phyloP scores from a whole-genome alignment of 2,329 filamentous ascomycete genomes.

The Fusarium citri region DNA sequence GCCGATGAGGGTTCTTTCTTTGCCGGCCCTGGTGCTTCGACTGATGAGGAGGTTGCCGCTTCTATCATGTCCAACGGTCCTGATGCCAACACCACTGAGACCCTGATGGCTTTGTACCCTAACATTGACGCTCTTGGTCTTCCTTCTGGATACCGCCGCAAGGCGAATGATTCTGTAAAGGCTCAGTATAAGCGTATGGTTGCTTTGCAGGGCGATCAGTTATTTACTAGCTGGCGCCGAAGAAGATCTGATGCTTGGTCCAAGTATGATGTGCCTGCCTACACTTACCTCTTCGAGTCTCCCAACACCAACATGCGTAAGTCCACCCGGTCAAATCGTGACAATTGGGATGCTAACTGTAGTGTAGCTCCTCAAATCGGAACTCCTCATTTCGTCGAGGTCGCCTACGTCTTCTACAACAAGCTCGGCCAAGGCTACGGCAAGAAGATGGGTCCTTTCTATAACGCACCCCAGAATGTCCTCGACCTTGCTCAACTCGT shows the following conservation, averaged over 20 bases:
- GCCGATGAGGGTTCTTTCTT: constrained; percentile 73
- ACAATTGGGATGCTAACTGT: neutral
- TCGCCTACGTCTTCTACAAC: constrained; percentile 63
- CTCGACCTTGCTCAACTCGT: constrained; percentile 56
- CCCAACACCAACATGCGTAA: constrained; percentile 31
- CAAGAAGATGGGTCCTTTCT: constrained; percentile 50
- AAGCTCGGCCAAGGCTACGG: constrained; percentile 54
- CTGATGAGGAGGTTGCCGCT: constrained; percentile 13
- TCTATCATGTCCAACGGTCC: constrained; percentile 8
- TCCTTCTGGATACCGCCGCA: constrained; percentile 28
- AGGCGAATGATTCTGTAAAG: constrained; percentile 21
- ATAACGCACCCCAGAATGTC: constrained; percentile 53
- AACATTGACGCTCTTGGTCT: constrained; percentile 39
- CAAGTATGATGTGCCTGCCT: constrained; percentile 60
- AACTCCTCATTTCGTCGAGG: constrained; percentile 47
- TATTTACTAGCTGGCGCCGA: constrained; percentile 67
- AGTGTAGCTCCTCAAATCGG: constrained; percentile 34
- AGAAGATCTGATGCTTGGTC: constrained; percentile 65
- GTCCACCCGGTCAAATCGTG: neutral
- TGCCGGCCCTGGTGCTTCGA: constrained; percentile 56
- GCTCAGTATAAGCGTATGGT: constrained; percentile 64
- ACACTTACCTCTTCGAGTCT: constrained; percentile 64
- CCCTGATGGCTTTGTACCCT: constrained; percentile 36
- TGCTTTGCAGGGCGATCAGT: constrained; percentile 63
- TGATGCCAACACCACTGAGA: constrained; percentile 25